Percentiles rank a stretch among this genome's conserved stretches.
Conservation (phyloP, 768 basidiomycete species). For the Pleurotus sapidus region DNA sequence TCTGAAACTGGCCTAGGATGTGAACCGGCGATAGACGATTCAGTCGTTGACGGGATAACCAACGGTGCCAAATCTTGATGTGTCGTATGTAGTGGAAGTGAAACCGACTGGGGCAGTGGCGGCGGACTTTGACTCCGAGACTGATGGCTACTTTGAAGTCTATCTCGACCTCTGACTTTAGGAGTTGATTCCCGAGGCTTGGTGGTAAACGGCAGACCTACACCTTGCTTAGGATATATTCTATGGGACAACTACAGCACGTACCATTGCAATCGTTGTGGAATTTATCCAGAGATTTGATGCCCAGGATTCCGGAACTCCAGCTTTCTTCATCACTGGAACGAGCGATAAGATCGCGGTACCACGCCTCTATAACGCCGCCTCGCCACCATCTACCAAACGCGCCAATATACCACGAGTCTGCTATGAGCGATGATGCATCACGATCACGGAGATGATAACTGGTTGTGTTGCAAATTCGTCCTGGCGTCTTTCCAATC, state of each 20-base stretch:
- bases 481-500: constrained; percentile 32
- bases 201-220: constrained; percentile 52
- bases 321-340: constrained; percentile 71
- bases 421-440: constrained; percentile 49
- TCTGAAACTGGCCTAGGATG: constrained; percentile 23
- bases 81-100: constrained; percentile 71
- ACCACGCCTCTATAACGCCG: constrained; percentile 79
- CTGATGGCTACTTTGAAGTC: constrained; percentile 36
- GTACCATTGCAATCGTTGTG: constrained; percentile 60
- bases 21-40: constrained; percentile 14
- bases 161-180: constrained; percentile 55
- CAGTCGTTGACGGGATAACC: constrained; percentile 20
- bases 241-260: constrained; percentile 16
- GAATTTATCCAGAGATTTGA: constrained; percentile 71
- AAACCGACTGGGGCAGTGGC: constrained; percentile 79
- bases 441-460: constrained; percentile 29
- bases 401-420: constrained; percentile 88
- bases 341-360: constrained; percentile 61
- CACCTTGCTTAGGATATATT: neutral
- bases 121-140: constrained; percentile 74
- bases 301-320: constrained; percentile 73
- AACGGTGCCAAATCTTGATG: constrained; percentile 17
- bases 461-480: constrained; percentile 26
- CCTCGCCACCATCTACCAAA: constrained; percentile 93
- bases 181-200: constrained; percentile 53